Base-by-base conservation (phyloP, 2,329 filamentous ascomycete genomes). In the Zopfia rhizophila region DNA sequence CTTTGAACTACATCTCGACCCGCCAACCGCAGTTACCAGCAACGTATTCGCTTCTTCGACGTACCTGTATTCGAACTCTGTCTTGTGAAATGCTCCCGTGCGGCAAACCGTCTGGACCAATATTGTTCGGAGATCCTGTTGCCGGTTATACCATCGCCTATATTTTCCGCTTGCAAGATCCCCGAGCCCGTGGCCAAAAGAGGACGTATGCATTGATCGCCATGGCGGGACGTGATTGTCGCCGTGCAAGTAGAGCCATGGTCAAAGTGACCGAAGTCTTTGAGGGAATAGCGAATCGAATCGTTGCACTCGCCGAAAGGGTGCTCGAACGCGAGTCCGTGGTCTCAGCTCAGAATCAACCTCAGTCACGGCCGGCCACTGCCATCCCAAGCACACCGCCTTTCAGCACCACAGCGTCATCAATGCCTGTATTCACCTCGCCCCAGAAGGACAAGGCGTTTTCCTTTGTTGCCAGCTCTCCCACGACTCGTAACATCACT, bases 81-180 rank as follows among this genome's bases (percentile, higher is more conserved):
- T 83, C 80, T 47, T 82, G 78, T 48, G 82, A 84, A 59, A 73
- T 78, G 7, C 72, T 84, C 3, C 82, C 82, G 3, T 75, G 76
- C 24, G 80, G 81, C 36, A 77, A 81, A 28, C 78, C 80, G 0
- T 82, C 81, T 5, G 82, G 82, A 0, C 79, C 80, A n/a, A 68
- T 84, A 33, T 82, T 78, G 57, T 84, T 84, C 53, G 81, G 81
- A 19, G 81, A 84, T 51, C 72, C 78, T 0, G 73, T 74, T 14
- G 75, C 78, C 5, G 82, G 82, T 39, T 82, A 83, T 67, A 83
- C 81, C 13, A 81, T 84, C 39, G 81, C 82, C 29, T 84, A 82
- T 60, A 76, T 82, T 28, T 84, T 84, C 64, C 80, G 81, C 31
- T 74, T 84, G 13, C 78, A 79, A 11, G 82, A 84, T 56, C 80